Conservation (phyloP, 371 early-diverging fungal genomes). For the Apophysomyces sp. region DNA sequence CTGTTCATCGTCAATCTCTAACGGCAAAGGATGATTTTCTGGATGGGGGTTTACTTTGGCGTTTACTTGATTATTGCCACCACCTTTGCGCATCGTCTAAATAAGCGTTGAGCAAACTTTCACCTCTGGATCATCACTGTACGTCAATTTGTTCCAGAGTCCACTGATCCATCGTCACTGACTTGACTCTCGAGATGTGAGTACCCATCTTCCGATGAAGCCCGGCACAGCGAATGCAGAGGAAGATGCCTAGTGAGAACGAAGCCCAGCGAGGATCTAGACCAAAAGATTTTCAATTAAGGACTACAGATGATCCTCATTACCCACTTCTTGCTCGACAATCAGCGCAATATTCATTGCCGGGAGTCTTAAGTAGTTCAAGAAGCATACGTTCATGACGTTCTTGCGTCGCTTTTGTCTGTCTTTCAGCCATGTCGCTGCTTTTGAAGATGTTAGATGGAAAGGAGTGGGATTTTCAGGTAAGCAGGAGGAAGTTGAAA, state of each 20-base stretch:
- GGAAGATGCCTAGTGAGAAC: conserved; percentile 88
- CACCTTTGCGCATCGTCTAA: conserved; percentile 57
- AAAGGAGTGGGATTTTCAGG: neutral
- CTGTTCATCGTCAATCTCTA: conserved; percentile 65
- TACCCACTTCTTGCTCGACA: conserved; percentile 71
- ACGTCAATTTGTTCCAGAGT: conserved; percentile 89
- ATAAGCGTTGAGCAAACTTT: neutral
- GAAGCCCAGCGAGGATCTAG: conserved; percentile 96
- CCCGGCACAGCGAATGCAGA: conserved; percentile 94
- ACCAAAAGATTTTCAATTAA: neutral
- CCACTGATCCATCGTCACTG: conserved; percentile 92
- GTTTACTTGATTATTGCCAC: conserved; percentile 89
- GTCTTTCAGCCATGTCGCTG: conserved; percentile 35
- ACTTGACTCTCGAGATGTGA: conserved; percentile 92
- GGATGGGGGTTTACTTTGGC: conserved; percentile 68
- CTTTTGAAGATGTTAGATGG: neutral
- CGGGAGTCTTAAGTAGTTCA: conserved; percentile 72
- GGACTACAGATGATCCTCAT: neutral
- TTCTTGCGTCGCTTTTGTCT: conserved; percentile 43
- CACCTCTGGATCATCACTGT: conserved; percentile 9
- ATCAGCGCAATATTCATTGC: conserved; percentile 81
- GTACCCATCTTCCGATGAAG: conserved; percentile 92
- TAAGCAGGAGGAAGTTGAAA: conserved; percentile 6
- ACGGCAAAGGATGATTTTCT: conserved; percentile 63
- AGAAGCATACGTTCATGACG: conserved; percentile 62